Evolutionary conservation across 257 asterid genomes (phyloP).

Genomic region (Solanum etuberosum): DNA sequence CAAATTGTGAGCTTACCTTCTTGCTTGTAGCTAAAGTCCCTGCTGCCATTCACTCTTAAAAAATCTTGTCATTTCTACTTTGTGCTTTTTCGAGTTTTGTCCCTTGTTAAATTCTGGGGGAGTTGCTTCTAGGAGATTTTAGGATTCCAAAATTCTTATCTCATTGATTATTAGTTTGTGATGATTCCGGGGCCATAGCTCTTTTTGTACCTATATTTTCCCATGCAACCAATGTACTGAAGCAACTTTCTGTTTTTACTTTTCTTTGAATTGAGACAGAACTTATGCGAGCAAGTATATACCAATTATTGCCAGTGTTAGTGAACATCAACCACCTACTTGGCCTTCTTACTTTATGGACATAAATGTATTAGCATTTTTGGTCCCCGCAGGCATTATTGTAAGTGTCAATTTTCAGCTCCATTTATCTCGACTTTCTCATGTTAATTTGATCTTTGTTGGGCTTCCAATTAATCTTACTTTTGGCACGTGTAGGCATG

Average conservation of each 20-base stretch:
- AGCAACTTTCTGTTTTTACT: background rate
- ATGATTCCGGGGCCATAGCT: background rate
- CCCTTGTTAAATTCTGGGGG: background rate
- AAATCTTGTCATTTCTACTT: background rate
- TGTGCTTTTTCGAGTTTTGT: background rate
- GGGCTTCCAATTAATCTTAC: constrained; percentile 1
- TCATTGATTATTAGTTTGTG: background rate
- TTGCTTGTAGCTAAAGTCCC: background rate
- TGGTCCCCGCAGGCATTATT: constrained; percentile 97
- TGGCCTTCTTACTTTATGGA: constrained; percentile 99
- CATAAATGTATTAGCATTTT: constrained; percentile 87
- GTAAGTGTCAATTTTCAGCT: constrained; percentile 40
- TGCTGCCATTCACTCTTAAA: background rate
- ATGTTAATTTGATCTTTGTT: background rate
- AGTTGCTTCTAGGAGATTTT: background rate
- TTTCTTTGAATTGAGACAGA: constrained; percentile 38
- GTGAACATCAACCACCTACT: constrained; percentile 99
- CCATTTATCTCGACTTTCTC: background rate
- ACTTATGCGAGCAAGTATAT: constrained; percentile 99
- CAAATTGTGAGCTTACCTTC: background rate
- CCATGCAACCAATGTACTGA: constrained; percentile 14
- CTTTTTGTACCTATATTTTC: background rate
- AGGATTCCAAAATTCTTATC: background rate
- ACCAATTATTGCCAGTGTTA: constrained; percentile 98
- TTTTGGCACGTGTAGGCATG: constrained; percentile 65